Evolutionary conservation across 2,329 filamentous ascomycete species (phyloP).

Genomic region (Neonectria faginata): DNA sequence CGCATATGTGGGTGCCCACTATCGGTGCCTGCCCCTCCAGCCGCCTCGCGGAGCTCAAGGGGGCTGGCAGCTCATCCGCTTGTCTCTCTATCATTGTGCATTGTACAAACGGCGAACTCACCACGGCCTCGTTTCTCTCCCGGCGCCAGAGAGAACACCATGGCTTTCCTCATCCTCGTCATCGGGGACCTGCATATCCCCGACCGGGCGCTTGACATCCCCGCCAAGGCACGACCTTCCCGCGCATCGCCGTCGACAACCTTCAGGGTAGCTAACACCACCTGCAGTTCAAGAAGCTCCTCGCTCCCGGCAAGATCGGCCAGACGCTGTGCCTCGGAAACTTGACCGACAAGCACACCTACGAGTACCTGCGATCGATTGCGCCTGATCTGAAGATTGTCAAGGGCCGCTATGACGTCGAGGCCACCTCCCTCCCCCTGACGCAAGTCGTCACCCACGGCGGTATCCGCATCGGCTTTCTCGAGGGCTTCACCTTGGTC

Average conservation of each 20-base stretch:
- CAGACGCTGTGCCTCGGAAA: conserved; percentile 85
- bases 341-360: conserved; percentile 82
- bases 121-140: conserved; percentile 39
- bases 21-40: conserved; percentile 46
- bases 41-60: conserved; percentile 44
- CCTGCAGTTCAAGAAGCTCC: conserved; percentile 83
- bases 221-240: conserved; percentile 75
- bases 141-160: conserved; percentile 59
- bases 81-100: conserved; percentile 21
- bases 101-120: conserved; percentile 36
- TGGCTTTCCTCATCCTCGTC: conserved; percentile 90
- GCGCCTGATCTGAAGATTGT: conserved; percentile 79
- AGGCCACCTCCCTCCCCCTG: conserved; percentile 73
- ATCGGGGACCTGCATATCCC: conserved; percentile 95
- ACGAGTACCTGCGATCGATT: conserved; percentile 82
- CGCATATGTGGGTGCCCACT: conserved; percentile 37
- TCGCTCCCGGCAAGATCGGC: conserved; percentile 84
- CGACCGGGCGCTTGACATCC: conserved; percentile 90
- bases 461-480: conserved; percentile 72
- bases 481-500: conserved; percentile 76
- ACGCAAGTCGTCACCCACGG: conserved; percentile 76
- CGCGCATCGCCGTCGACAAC: conserved; percentile 21
- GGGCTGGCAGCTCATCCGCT: conserved; percentile 38
- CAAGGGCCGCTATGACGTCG: conserved; percentile 74
- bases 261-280: conserved; percentile 42